A percentile compares a stretch with the other conserved stretches of the same genome.
These are phyloP conservation scores for Starmerella powellii DNA, from an alignment of 805 yeast species.

Conservation along the genomic window DNA sequence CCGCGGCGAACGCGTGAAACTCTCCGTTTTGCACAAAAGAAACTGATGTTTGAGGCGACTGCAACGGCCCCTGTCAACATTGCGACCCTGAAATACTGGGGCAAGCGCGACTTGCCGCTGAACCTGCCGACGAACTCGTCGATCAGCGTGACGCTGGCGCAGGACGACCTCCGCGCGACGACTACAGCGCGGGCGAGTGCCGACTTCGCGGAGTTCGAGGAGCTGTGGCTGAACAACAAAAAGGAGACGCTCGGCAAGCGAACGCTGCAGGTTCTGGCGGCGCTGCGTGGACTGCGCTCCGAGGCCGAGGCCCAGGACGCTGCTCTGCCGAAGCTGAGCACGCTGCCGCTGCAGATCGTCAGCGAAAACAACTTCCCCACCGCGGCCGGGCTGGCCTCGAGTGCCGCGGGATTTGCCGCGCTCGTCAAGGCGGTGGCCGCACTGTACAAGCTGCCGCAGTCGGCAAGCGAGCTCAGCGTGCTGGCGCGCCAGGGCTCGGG, in stretches of 20 bases:
- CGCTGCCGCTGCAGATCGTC: slow-evolving; percentile 61
- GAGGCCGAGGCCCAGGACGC: slow-evolving; percentile 47
- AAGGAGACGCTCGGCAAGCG: slow-evolving; percentile 55
- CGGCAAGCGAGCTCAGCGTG: slow-evolving; percentile 71
- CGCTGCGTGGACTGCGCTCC: slow-evolving; percentile 55
- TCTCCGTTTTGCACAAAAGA: too few relatives aligned
- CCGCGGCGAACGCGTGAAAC: too few relatives aligned
- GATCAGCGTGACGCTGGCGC: slow-evolving; percentile 85
- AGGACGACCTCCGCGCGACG: slow-evolving; percentile 77
- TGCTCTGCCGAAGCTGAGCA: slow-evolving; percentile 38
- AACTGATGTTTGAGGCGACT: slow-evolving; percentile 44
- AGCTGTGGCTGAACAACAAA: slow-evolving; percentile 76
- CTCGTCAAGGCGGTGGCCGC: slow-evolving; percentile 79
- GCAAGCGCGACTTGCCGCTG: slow-evolving; percentile 78
- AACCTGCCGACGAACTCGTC: slow-evolving; percentile 95
- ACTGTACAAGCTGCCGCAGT: slow-evolving; percentile 74
- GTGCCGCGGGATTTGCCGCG: slow-evolving; percentile 98
- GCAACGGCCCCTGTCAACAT: slow-evolving; percentile 95
- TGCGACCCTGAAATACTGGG: slow-evolving; percentile 99
- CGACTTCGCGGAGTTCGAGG: slow-evolving; percentile 42
- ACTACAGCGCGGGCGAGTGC: slow-evolving; percentile 73
- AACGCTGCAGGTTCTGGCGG: slow-evolving; percentile 52
- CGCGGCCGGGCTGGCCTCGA: slow-evolving; percentile 95
- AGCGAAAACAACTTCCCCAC: slow-evolving; percentile 97
- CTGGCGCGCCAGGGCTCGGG: slow-evolving; percentile 98